Percentiles rank a stretch among this genome's conserved stretches.
phyloP scores from a whole-genome alignment of 2,329 filamentous ascomycete genomes.

The Coleophoma cylindrospora region DNA sequence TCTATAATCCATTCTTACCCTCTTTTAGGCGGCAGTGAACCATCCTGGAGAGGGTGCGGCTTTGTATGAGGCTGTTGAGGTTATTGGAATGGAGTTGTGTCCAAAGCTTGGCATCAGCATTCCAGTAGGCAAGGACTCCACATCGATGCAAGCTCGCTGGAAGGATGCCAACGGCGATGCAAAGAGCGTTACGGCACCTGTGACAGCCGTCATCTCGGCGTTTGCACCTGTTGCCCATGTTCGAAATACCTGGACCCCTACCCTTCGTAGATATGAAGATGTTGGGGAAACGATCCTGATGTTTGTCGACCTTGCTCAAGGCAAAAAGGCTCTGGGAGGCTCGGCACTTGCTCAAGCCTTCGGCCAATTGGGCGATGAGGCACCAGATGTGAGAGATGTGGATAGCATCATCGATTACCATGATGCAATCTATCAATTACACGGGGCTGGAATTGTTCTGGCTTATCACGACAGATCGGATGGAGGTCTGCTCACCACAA shows the following conservation, averaged over 20 bases:
- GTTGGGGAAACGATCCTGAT: conserved; percentile 85
- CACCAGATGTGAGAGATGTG: conserved; percentile 79
- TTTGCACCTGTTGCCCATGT: conserved; percentile 82
- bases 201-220: conserved; percentile 87
- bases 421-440: conserved; percentile 69
- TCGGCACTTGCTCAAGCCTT: conserved; percentile 90
- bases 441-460: conserved; percentile 68
- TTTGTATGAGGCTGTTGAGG: conserved; percentile 88
- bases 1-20: too few species aligned
- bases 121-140: conserved; percentile 95
- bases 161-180: conserved; percentile 62
- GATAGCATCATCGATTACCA: conserved; percentile 85
- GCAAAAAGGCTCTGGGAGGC: conserved; percentile 78
- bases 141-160: conserved; percentile 99
- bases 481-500: conserved; percentile 83
- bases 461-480: conserved; percentile 95
- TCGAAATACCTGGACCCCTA: conserved; percentile 87
- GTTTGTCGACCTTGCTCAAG: conserved; percentile 84
- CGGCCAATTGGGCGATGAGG: conserved; percentile 76
- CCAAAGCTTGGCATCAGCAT: conserved; percentile 87
- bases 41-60: conserved; percentile 90
- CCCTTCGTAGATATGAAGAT: conserved; percentile 76
- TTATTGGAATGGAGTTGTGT: conserved; percentile 89
- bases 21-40: conserved; percentile 60
- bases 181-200: conserved; percentile 86